Conservation (phyloP, 179 eudicot genomes). For the Beta corolliflora region DNA sequence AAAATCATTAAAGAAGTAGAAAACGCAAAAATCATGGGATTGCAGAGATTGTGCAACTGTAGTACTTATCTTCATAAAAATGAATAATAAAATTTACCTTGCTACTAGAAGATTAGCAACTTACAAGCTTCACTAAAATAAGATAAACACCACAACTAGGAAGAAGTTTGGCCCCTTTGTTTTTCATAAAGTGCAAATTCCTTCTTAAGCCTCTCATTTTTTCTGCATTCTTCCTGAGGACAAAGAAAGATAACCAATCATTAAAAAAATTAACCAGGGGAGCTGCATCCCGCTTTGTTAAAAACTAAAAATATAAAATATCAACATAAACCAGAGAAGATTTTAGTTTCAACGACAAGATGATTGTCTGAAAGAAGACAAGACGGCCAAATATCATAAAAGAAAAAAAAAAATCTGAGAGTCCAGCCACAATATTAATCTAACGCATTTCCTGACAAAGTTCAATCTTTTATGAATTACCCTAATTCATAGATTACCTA, state of each 20-base stretch:
- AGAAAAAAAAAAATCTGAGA: too few species aligned
- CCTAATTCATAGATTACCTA: neutral
- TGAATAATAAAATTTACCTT: slow-evolving; percentile 6
- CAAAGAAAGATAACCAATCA: neutral
- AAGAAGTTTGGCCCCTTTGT: slow-evolving; percentile 35
- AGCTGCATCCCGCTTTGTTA: neutral
- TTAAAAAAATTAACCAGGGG: neutral
- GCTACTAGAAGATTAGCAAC: neutral
- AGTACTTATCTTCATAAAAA: neutral
- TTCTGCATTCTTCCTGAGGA: slow-evolving; percentile 29
- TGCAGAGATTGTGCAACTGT: neutral
- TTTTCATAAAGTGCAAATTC: slow-evolving; percentile 46
- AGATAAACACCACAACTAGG: neutral
- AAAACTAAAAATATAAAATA: neutral
- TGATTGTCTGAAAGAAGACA: neutral
- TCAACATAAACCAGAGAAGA: neutral
- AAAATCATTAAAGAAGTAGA: neutral
- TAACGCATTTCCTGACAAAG: neutral
- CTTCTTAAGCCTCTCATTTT: slow-evolving; percentile 37
- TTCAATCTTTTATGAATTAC: neutral
- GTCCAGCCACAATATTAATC: neutral
- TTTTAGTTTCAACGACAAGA: neutral
- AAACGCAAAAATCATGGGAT: neutral
- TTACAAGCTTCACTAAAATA: neutral
- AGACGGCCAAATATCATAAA: too few species aligned